Conservation (phyloP, 2,329 filamentous ascomycete species). For the Colletotrichum navitas region DNA sequence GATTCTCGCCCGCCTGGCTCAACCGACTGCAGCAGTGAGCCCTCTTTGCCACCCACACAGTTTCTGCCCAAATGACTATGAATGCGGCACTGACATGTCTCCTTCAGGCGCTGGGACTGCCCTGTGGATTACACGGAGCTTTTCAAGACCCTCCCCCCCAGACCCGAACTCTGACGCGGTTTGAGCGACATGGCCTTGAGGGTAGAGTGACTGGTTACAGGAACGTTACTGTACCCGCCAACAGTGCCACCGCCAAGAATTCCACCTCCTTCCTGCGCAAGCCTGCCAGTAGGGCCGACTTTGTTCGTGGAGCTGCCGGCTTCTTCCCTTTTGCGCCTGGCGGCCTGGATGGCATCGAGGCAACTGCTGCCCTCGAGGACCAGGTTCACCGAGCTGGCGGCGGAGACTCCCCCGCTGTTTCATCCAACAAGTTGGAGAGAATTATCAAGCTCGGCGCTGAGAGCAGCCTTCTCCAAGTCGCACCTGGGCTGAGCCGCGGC, state of each 20-base stretch:
- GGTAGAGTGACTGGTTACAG: slow-evolving; percentile 93
- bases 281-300: slow-evolving; percentile 87
- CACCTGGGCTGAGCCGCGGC: slow-evolving; percentile 85
- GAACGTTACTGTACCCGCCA: slow-evolving; percentile 91
- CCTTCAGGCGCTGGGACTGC: slow-evolving; percentile 76
- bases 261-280: slow-evolving; percentile 91
- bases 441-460: slow-evolving; percentile 86
- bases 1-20: slow-evolving; percentile 88
- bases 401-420: slow-evolving; percentile 57
- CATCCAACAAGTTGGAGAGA: slow-evolving; percentile 75
- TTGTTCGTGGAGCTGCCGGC: slow-evolving; percentile 91
- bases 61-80: not conserved
- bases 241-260: slow-evolving; percentile 92
- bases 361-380: slow-evolving; percentile 85
- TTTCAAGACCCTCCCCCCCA: slow-evolving; percentile 88
- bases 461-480: slow-evolving; percentile 81
- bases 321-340: slow-evolving; percentile 96
- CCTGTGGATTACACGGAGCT: slow-evolving; percentile 85
- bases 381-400: slow-evolving; percentile 67
- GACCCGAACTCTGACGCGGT: slow-evolving; percentile 93
- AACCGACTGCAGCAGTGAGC: slow-evolving; percentile 84
- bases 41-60: not conserved
- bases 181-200: slow-evolving; percentile 90
- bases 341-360: slow-evolving; percentile 87
- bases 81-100: slow-evolving; percentile 4